phyloP scores from a whole-genome alignment of 441 rosid genomes.

The Populus hybrid region DNA sequence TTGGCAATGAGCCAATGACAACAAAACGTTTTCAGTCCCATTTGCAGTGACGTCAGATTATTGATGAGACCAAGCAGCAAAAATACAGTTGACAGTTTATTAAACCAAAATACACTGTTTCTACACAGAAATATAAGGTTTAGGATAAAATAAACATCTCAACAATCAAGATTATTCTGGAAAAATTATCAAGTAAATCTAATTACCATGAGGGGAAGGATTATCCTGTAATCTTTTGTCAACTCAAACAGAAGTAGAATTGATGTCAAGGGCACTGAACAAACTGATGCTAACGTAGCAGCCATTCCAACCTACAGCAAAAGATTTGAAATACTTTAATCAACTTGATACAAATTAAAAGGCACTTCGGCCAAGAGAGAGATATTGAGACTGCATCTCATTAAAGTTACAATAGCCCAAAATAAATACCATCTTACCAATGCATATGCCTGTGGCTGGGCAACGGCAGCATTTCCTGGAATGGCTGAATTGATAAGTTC shows the following conservation, averaged over 20 bases:
- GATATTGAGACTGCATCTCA: background rate
- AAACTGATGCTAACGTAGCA: conserved; percentile 95
- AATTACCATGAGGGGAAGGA: conserved; percentile 91
- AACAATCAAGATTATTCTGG: conserved; percentile 1
- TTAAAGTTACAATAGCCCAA: background rate
- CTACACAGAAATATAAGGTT: background rate
- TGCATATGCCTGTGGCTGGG: conserved; percentile 97
- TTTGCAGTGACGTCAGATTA: background rate
- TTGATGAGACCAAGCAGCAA: background rate
- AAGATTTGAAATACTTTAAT: conserved; percentile 19
- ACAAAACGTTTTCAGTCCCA: background rate
- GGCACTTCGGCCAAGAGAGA: conserved; percentile 2
- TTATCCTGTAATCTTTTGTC: conserved; percentile 90
- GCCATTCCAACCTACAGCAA: conserved; percentile 94
- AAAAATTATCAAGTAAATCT: conserved; percentile 24
- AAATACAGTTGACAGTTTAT: background rate
- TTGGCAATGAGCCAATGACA: background rate
- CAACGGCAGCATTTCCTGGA: conserved; percentile 96
- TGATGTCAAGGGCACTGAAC: conserved; percentile 97
- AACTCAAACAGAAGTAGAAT: conserved; percentile 88
- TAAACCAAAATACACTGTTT: background rate
- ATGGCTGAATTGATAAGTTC: conserved; percentile 82
- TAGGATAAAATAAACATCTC: background rate
- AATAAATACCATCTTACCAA: conserved; percentile 50
- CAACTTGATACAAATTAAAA: conserved; percentile 11